These are phyloP conservation scores for Claviceps sorghi DNA, from an alignment of 2,329 filamentous ascomycete species.

Conservation along the genomic window DNA sequence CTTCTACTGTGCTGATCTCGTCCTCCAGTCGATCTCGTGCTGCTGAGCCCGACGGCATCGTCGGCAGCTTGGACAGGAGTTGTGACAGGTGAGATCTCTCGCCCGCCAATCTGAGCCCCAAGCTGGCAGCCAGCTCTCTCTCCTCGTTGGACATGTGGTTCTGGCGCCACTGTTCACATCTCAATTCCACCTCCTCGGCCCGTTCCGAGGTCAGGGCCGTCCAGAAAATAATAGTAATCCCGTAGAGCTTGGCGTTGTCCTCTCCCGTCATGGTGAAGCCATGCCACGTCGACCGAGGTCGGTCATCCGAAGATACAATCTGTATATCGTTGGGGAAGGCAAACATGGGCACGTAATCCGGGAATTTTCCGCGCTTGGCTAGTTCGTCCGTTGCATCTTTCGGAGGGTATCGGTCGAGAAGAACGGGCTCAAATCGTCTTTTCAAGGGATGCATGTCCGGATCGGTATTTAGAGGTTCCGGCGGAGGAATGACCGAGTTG, in stretches of 20 bases:
- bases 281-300: constrained; percentile 94
- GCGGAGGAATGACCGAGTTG: constrained; percentile 90
- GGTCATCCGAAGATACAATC: constrained; percentile 87
- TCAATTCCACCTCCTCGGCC: constrained; percentile 68
- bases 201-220: constrained; percentile 69
- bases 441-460: constrained; percentile 93
- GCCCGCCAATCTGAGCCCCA: constrained; percentile 72
- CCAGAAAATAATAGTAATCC: constrained; percentile 86
- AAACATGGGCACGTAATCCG: constrained; percentile 98
- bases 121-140: constrained; percentile 76
- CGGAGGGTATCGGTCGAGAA: constrained; percentile 85
- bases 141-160: constrained; percentile 82
- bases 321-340: constrained; percentile 97
- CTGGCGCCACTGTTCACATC: constrained; percentile 75
- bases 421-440: constrained; percentile 86
- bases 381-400: constrained; percentile 69
- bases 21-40: constrained; percentile 80
- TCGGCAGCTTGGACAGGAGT: constrained; percentile 69
- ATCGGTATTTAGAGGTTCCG: constrained; percentile 76
- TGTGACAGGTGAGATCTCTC: constrained; percentile 86
- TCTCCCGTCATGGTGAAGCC: constrained; percentile 95
- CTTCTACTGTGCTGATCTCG: constrained; percentile 87
- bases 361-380: constrained; percentile 69
- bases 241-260: constrained; percentile 83
- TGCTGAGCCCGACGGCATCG: constrained; percentile 62